Conservation (phyloP, 768 basidiomycete genomes). For the Serendipita vermifera region DNA sequence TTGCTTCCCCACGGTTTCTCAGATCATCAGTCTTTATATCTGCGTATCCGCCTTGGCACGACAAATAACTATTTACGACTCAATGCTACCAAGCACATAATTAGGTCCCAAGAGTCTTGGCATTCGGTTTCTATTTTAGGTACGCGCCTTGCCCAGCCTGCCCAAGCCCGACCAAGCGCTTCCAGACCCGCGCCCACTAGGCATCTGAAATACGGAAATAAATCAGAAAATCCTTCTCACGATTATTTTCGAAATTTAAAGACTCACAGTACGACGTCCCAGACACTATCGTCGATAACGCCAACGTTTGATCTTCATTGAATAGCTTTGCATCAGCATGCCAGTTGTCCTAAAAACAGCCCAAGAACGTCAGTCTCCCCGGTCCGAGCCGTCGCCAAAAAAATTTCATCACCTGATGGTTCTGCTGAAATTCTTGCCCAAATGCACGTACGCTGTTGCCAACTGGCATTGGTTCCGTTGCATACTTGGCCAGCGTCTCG, state of each 20-base stretch:
- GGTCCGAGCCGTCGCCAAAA: slow-evolving; percentile 65
- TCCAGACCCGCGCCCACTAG: not conserved
- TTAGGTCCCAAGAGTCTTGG: too few species aligned
- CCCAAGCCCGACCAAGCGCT: not conserved
- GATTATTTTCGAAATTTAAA: not conserved
- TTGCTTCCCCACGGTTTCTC: too few species aligned
- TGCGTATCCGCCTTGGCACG: too few species aligned
- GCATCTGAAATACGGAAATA: not conserved
- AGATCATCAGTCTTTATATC: too few species aligned
- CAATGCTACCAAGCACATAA: too few species aligned
- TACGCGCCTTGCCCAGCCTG: too few species aligned
- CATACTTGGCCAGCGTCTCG: slow-evolving; percentile 56
- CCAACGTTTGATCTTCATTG: slow-evolving; percentile 80
- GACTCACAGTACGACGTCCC: slow-evolving; percentile 78
- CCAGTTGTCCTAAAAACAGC: slow-evolving; percentile 62
- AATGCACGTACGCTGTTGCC: slow-evolving; percentile 76
- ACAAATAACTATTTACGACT: too few species aligned
- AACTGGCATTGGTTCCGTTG: slow-evolving; percentile 78
- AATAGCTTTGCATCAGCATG: slow-evolving; percentile 78
- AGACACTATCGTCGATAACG: slow-evolving; percentile 75
- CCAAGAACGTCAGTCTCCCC: slow-evolving; percentile 38
- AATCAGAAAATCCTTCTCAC: slow-evolving; percentile 1
- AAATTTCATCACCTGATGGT: slow-evolving; percentile 12
- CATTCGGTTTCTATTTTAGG: too few species aligned
- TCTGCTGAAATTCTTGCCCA: slow-evolving; percentile 10